Evolutionary conservation across 2,329 filamentous ascomycete species (phyloP), one percentile per base, ranked within the genome.

Genomic region (Diaporthe eres): DNA sequence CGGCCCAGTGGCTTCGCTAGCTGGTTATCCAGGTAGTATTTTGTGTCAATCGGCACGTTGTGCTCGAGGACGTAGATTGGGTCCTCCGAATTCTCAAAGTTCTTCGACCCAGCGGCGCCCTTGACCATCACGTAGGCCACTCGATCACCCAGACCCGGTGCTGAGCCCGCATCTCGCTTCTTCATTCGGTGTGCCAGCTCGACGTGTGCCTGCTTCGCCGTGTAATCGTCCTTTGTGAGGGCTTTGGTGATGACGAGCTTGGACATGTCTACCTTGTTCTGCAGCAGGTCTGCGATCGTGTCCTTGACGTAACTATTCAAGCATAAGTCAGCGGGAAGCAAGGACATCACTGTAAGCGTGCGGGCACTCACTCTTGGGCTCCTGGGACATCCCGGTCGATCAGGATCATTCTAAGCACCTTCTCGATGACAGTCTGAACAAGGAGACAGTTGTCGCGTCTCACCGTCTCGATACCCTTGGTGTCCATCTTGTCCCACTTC

Each of bases 401-500:
- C 80, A 99, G 86, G 80, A 99, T 95, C 93, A 98, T 98, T 79
- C 95, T 91, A 78, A 99, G 86, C 31, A 98, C 96, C 74, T 97
- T 98, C 85, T 99, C 97, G 81, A 99, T 98, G 76, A 98, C 97
- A 4, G 94, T 98, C 85, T 98, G 96, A 22, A 98, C 97, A 76
- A 99, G 87, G 71, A 97, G 89, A 83, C 97, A 99, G 83, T 99
- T 99, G 84, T 99, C 97, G 89, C 97, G 90, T 79, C 97, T 93
- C 63, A 99, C 97, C 4, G 97, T 99, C 85, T 99, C 97, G 79
- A 99, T 98, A 89, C 97, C 97, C 84, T 99, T 99, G 76, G 95
- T 98, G 85, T 99, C 97, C 97, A 99, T 99, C 88, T 98, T 99
- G 90, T 99, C 97, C 84, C 94, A 97, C 85, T 98, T 98, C 57